Conservation (phyloP, 306 rosid species). For the Vigna trinervia region DNA sequence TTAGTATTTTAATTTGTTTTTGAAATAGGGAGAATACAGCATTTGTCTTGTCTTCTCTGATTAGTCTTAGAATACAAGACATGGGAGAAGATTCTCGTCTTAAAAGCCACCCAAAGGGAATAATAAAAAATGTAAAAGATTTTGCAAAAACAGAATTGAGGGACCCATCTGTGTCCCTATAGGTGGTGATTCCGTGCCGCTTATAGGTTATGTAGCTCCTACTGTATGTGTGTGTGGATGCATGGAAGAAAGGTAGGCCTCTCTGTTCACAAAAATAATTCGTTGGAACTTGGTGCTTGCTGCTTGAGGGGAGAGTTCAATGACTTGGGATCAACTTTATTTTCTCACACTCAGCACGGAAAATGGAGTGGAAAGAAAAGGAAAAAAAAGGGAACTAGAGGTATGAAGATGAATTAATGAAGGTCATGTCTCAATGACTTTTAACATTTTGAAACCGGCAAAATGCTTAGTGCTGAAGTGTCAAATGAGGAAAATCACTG, state of each 20-base stretch:
- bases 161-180: slow-evolving; percentile 16
- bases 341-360: neutral
- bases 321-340: slow-evolving; percentile 23
- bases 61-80: slow-evolving; percentile 37
- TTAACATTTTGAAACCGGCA: slow-evolving; percentile 8
- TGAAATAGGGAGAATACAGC: slow-evolving; percentile 2
- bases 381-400: slow-evolving; percentile 10
- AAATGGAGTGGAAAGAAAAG: slow-evolving; percentile 18
- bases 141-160: slow-evolving; percentile 5
- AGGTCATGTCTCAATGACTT: neutral
- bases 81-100: neutral
- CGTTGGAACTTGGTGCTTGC: slow-evolving; percentile 32
- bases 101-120: slow-evolving; percentile 31
- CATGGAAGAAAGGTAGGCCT: slow-evolving; percentile 10
- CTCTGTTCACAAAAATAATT: neutral
- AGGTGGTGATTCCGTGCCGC: slow-evolving; percentile 23
- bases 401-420: slow-evolving; percentile 11
- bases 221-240: neutral
- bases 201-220: slow-evolving; percentile 15
- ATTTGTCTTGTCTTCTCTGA: slow-evolving; percentile 44
- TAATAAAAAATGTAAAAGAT: neutral
- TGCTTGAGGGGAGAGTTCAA: slow-evolving; percentile 13
- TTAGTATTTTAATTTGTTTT: neutral
- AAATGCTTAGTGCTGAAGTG: neutral
- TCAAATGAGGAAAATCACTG: neutral